phyloP scores from a whole-genome alignment of 768 basidiomycete genomes.

The Suillus plorans region DNA sequence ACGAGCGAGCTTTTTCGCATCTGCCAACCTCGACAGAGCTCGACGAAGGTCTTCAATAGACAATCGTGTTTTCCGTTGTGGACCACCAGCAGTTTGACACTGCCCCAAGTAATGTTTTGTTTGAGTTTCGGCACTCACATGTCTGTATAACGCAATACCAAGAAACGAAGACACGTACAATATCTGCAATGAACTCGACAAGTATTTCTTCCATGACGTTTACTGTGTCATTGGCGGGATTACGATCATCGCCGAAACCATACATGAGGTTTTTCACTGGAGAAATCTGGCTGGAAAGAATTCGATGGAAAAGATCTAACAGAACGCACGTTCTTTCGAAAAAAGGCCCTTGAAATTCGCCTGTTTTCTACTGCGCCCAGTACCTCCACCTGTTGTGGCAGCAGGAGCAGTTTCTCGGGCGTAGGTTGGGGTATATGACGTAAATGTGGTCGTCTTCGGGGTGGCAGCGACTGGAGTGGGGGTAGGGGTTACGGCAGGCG shows the following conservation, averaged over 20 bases:
- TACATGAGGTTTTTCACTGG: conserved; percentile 87
- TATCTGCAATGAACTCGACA: conserved; percentile 86
- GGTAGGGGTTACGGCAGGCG: conserved; percentile 30
- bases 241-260: conserved; percentile 90
- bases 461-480: conserved; percentile 30
- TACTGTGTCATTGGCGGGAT: conserved; percentile 84
- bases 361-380: conserved; percentile 59
- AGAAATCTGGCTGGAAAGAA: conserved; percentile 13
- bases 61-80: conserved; percentile 69
- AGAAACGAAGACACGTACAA: conserved; percentile 53
- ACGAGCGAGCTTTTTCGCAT: conserved; percentile 87
- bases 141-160: conserved; percentile 5
- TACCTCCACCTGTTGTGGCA: conserved; percentile 37
- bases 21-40: conserved; percentile 79
- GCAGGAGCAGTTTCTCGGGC: conserved; percentile 47
- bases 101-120: conserved; percentile 26
- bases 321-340: conserved; percentile 71
- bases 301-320: conserved; percentile 8
- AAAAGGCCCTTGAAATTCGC: conserved; percentile 75
- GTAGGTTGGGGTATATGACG: conserved; percentile 55
- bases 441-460: conserved; percentile 47
- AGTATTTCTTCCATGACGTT: conserved; percentile 93
- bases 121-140: conserved; percentile 10
- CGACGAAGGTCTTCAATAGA: conserved; percentile 85
- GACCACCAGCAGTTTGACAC: conserved; percentile 75